These are phyloP conservation scores for Dryas drummondii DNA, from an alignment of 306 rosid genomes.

Conservation along the genomic window DNA sequence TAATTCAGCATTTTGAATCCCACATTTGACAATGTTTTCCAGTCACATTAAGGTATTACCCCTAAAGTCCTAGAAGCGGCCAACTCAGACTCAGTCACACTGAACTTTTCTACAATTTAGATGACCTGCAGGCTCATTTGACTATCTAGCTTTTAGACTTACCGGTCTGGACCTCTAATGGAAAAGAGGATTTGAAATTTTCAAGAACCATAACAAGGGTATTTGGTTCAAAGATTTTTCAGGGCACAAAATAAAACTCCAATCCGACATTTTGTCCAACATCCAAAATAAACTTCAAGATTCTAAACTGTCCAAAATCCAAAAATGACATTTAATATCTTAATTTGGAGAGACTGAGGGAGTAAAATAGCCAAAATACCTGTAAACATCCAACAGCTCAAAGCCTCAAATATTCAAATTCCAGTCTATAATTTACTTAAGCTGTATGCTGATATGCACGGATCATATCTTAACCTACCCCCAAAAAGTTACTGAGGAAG, in stretches of 20 bases:
- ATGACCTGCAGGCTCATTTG: too few relatives aligned
- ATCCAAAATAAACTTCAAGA: too few relatives aligned
- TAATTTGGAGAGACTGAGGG: too few relatives aligned
- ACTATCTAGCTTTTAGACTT: too few relatives aligned
- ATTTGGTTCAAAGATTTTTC: background rate
- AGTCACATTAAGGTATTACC: too few relatives aligned
- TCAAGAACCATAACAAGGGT: background rate
- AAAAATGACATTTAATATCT: slow-evolving; percentile 23
- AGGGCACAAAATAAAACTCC: background rate
- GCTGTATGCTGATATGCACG: slow-evolving; percentile 42
- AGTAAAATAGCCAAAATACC: slow-evolving; percentile 25
- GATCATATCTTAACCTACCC: slow-evolving; percentile 41
- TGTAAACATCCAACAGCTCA: slow-evolving; percentile 41
- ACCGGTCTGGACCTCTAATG: too few relatives aligned
- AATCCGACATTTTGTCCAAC: background rate
- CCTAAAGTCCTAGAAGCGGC: too few relatives aligned
- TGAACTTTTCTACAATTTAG: too few relatives aligned
- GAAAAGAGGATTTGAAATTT: too few relatives aligned
- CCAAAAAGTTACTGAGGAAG: slow-evolving; percentile 27
- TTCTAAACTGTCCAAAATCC: slow-evolving; percentile 19
- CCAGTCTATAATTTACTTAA: slow-evolving; percentile 29
- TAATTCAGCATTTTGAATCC: too few relatives aligned
- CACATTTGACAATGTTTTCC: too few relatives aligned
- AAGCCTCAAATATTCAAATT: slow-evolving; percentile 29
- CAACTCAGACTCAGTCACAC: too few relatives aligned